A percentile compares a stretch with the other conserved stretches of the same genome.
Conservation (phyloP, 2,329 filamentous ascomycete genomes). For the Alternaria atra region DNA sequence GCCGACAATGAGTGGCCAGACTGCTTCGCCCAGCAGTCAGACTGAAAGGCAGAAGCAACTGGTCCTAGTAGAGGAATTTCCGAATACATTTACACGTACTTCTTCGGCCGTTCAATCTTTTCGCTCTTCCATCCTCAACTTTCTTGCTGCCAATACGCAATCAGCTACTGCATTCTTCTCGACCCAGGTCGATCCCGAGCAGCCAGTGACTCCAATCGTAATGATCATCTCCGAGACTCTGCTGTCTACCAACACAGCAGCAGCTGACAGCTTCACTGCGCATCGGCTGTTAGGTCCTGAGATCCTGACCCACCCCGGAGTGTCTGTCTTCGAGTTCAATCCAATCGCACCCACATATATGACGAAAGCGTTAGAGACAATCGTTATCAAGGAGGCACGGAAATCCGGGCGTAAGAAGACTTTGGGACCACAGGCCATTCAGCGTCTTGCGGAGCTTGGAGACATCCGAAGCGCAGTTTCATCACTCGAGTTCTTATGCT, state of each 20-base stretch:
- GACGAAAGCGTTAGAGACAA: conserved; percentile 80
- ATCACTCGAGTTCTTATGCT: conserved; percentile 88
- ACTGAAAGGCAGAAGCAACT: conserved; percentile 49
- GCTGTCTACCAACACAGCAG: conserved; percentile 82
- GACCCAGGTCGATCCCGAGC: conserved; percentile 30
- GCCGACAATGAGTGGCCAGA: conserved; percentile 22
- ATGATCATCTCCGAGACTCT: conserved; percentile 93
- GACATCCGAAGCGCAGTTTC: conserved; percentile 94
- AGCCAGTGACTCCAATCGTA: conserved; percentile 69
- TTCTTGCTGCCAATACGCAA: conserved; percentile 73
- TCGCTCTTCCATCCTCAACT: conserved; percentile 76
- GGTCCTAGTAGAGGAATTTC: conserved; percentile 61
- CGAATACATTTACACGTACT: conserved; percentile 58
- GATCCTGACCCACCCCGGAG: conserved; percentile 81
- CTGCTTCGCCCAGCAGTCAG: conserved; percentile 19
- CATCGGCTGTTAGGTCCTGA: conserved; percentile 88
- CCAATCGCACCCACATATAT: conserved; percentile 86
- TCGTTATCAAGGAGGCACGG: conserved; percentile 85
- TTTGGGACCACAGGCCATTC: conserved; percentile 80
- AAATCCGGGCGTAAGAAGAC: conserved; percentile 78
- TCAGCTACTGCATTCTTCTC: conserved; percentile 59
- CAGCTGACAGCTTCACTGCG: conserved; percentile 90
- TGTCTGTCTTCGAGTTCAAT: conserved; percentile 90
- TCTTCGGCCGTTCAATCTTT: conserved; percentile 62
- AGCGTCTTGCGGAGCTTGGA: conserved; percentile 82